Base-by-base conservation (phyloP, 1,284 basidiomycete species). In the Takashimella tepidaria region DNA sequence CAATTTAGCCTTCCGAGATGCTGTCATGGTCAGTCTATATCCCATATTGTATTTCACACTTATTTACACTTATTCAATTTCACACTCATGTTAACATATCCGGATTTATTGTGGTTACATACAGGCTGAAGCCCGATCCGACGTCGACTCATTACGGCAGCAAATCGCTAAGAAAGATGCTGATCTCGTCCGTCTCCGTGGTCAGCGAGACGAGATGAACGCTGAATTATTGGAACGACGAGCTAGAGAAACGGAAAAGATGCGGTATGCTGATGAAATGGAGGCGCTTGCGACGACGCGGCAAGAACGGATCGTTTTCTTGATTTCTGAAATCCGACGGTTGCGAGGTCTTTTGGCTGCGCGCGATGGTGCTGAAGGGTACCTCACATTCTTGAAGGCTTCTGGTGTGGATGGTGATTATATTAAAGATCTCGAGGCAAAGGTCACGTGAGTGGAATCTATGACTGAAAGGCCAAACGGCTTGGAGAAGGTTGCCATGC, bases 261-360 rank as follows among this genome's bases (percentile, higher is more conserved):
- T 61, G 37, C 77, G 82, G n/a, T 84, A 84, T 16, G 68, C 83
- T 4, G 82, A 87, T 43, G 87, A 93, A 68, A 79, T 86, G 53
- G 86, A 87, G 66, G 79, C 79, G 12, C 77, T 93, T 31, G 81
- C 84, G 20, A 84, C 86, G 52, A 81, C 85, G 10, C 84, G 87
- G 63, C 68, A 90, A 82, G 88, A 89, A 61, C 85, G 92, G 22
- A 85, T 97, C 47, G 74, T 74, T 5, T 82, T 84, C 21, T 73
- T 97, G 41, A 76, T 83, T 53, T 87, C 86, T 2, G 89, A 98
- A 72, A 78, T 89, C 16, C 80, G 79, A 45, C 80, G 93, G 26
- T 78, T 89, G 57, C 89, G 87, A 68, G 81, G 87, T 46, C 82
- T 83, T 40, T 77, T 95, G 5, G 91, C 88, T 13, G 89, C 91